phyloP scores from a whole-genome alignment of 495 filamentous ascomycete species.

The Aspergillus avenaceus region DNA sequence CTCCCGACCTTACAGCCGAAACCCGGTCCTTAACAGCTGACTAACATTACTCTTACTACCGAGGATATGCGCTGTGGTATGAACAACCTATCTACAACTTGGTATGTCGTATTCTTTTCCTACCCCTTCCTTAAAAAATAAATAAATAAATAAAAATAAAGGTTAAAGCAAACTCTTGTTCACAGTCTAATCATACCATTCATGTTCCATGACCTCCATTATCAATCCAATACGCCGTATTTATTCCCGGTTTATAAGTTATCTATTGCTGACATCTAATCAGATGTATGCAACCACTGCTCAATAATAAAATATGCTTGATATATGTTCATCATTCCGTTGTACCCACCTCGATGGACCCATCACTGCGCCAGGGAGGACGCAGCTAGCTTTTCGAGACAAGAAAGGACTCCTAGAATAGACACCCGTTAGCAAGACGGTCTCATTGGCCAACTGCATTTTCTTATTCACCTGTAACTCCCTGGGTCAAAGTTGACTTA shows the following conservation, averaged over 20 bases:
- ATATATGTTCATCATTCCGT: too few species aligned
- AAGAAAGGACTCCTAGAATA: conserved; percentile 29
- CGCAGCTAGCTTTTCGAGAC: conserved; percentile 25
- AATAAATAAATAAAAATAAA: background rate
- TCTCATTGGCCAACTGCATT: background rate
- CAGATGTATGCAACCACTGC: background rate
- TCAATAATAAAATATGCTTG: too few species aligned
- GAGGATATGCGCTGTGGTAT: too few species aligned
- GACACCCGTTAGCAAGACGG: background rate
- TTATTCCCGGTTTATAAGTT: background rate
- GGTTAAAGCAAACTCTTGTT: background rate
- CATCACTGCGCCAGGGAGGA: background rate
- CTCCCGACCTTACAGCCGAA: too few species aligned
- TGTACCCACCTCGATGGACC: background rate
- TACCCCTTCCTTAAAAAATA: background rate
- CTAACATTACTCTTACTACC: too few species aligned
- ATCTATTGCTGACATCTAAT: background rate
- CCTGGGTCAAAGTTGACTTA: conserved; percentile 77
- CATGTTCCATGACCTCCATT: background rate
- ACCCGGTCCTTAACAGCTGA: too few species aligned
- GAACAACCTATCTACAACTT: too few species aligned
- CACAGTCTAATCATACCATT: background rate
- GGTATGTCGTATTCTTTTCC: too few species aligned
- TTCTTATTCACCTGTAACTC: conserved; percentile 63
- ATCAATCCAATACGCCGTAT: background rate